Percentiles rank a stretch among this genome's conserved stretches.
Conservation (phyloP, 495 filamentous ascomycete species). For the Collariella sp. region DNA sequence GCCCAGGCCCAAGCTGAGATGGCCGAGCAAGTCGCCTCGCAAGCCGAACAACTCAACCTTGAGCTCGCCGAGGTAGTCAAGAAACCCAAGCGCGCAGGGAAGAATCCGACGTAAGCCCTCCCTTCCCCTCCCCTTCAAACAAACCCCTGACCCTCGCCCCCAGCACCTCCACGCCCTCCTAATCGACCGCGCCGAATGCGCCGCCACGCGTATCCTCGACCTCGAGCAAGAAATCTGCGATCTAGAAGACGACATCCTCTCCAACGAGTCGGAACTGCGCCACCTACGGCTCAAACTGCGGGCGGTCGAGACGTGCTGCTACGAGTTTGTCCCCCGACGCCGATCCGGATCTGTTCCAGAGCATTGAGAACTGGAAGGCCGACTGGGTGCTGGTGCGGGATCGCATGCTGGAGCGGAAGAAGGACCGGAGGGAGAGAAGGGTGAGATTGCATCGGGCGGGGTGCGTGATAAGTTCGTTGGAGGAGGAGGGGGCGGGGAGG, state of each 20-base stretch:
- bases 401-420: constrained; percentile 18
- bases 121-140: not conserved
- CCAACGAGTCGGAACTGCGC: constrained; percentile 34
- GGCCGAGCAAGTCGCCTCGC: constrained; percentile 28
- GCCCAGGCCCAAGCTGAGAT: constrained; percentile 14
- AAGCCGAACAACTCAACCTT: constrained; percentile 34
- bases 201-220: constrained; percentile 43
- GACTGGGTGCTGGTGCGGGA: constrained; percentile 33
- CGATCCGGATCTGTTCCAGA: constrained; percentile 36
- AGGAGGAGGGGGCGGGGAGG: not conserved
- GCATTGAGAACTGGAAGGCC: constrained; percentile 39
- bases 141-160: no score
- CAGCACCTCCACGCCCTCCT: constrained; percentile 48
- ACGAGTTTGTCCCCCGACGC: constrained; percentile 30
- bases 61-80: constrained; percentile 30
- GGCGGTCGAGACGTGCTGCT: constrained; percentile 44
- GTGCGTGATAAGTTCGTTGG: constrained; percentile 1
- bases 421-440: constrained; percentile 7
- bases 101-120: constrained; percentile 40
- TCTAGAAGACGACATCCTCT: constrained; percentile 31
- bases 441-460: constrained; percentile 3
- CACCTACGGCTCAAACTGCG: constrained; percentile 46
- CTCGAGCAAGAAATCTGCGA: constrained; percentile 41
- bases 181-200: constrained; percentile 42
- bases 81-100: constrained; percentile 38